These are phyloP conservation scores for Meyerozyma carpophila DNA, from an alignment of 1,139 yeast species.

Conservation along the genomic window DNA sequence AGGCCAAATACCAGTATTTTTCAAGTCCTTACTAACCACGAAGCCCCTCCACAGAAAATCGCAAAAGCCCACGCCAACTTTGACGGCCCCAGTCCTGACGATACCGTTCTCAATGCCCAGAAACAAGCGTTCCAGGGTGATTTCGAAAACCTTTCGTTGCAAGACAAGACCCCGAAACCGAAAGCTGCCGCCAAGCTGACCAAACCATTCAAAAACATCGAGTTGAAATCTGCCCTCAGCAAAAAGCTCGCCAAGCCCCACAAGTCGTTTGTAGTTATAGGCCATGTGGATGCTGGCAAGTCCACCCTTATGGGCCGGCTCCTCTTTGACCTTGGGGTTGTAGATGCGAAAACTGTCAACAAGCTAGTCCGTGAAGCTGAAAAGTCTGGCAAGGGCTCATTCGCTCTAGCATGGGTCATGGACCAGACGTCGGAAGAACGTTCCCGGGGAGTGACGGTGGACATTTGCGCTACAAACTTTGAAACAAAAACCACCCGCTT, in stretches of 20 bases:
- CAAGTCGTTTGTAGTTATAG: constrained; percentile 78
- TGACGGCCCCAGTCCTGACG: constrained; percentile 78
- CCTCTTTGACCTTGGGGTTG: constrained; percentile 73
- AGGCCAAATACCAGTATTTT: constrained; percentile 18
- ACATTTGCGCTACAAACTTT: constrained; percentile 79
- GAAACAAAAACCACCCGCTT: constrained; percentile 62
- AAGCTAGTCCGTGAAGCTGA: constrained; percentile 79
- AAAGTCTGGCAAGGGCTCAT: constrained; percentile 81
- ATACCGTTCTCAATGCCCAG: constrained; percentile 60
- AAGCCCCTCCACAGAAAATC: constrained; percentile 40
- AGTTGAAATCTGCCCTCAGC: constrained; percentile 34
- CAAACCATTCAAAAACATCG: constrained; percentile 37
- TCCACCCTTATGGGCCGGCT: constrained; percentile 92
- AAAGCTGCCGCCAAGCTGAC: constrained; percentile 4
- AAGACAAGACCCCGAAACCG: constrained; percentile 5
- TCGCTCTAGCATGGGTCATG: constrained; percentile 96
- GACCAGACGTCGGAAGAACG: constrained; percentile 95
- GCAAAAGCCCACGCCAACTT: constrained; percentile 54
- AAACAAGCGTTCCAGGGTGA: constrained; percentile 42
- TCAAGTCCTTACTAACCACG: constrained; percentile 37
- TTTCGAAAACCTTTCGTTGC: constrained; percentile 26
- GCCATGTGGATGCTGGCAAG: constrained; percentile 98
- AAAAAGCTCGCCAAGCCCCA: constrained; percentile 49
- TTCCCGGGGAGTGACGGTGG: constrained; percentile 86
- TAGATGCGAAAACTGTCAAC: constrained; percentile 71